Evolutionary conservation across 2,329 filamentous ascomycete genomes (phyloP).

Genomic region (Nakataea oryzae): DNA sequence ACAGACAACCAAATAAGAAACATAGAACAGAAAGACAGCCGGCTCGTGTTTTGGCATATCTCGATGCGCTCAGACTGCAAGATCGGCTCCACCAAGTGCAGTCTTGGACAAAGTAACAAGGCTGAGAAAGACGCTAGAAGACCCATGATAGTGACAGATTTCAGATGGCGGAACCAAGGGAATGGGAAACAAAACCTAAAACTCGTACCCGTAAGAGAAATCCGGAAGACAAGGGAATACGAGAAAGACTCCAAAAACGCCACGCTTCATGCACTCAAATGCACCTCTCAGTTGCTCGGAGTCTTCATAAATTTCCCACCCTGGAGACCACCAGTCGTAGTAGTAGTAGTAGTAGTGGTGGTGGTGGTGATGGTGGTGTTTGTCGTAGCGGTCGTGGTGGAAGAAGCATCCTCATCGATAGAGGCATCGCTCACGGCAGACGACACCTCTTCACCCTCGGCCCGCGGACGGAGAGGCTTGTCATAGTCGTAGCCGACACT

Average conservation of each 20-base stretch:
- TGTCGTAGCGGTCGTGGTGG: background rate
- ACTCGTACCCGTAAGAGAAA: background rate
- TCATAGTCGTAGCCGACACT: slow-evolving; percentile 72
- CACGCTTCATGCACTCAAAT: slow-evolving; percentile 1
- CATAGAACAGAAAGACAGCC: background rate
- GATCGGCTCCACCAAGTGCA: background rate
- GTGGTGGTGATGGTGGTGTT: no score
- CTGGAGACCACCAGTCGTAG: background rate
- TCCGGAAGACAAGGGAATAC: background rate
- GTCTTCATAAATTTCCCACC: background rate
- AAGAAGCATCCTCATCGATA: background rate
- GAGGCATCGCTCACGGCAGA: background rate
- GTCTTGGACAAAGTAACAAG: background rate
- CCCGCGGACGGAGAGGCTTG: slow-evolving; percentile 26
- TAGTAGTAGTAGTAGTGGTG: background rate
- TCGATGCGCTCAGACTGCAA: background rate
- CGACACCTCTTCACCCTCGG: slow-evolving; percentile 1
- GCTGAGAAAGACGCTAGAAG: background rate
- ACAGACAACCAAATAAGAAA: background rate
- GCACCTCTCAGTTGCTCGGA: slow-evolving; percentile 1
- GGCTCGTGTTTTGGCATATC: background rate
- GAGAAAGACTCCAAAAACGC: background rate
- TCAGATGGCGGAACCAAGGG: background rate
- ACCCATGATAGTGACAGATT: background rate
- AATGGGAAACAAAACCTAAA: background rate